Evolutionary conservation across 2,329 filamentous ascomycete species (phyloP).

Genomic region (Rhexocercosporidium sp.): DNA sequence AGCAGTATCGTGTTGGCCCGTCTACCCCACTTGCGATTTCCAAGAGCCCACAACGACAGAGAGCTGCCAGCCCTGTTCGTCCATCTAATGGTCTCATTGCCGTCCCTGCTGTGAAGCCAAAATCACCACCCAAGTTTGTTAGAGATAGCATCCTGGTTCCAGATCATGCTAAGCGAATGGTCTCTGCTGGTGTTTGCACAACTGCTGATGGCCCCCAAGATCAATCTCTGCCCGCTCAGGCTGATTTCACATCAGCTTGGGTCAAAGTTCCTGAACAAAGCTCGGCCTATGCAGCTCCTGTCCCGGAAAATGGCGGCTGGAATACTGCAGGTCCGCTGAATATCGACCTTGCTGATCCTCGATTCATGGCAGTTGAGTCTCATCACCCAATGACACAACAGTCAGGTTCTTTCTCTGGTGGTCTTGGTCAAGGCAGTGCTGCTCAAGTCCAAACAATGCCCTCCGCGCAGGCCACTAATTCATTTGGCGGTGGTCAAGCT

Average conservation of each 20-base stretch:
- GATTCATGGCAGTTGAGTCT: background rate
- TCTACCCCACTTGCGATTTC: background rate
- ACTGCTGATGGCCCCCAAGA: background rate
- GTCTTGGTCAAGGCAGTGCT: too few species aligned
- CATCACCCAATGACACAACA: background rate
- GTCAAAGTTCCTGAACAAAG: background rate
- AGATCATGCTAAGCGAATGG: background rate
- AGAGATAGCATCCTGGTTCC: background rate
- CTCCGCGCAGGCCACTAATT: background rate
- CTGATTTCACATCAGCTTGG: background rate
- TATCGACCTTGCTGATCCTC: background rate
- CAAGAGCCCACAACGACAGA: background rate
- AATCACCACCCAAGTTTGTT: background rate
- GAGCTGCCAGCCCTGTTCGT: background rate
- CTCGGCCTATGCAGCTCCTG: background rate
- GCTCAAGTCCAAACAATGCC: background rate
- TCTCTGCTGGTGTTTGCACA: background rate
- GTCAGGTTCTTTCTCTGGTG: background rate
- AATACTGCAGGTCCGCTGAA: background rate
- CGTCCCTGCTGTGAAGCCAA: background rate
- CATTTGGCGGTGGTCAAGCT: background rate
- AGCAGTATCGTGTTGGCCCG: background rate
- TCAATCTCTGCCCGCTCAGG: background rate
- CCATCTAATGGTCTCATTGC: background rate
- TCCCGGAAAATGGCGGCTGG: background rate